Evolutionary conservation across 208 protist genomes (phyloP).

Genomic region (Naegleria lovaniensis): DNA sequence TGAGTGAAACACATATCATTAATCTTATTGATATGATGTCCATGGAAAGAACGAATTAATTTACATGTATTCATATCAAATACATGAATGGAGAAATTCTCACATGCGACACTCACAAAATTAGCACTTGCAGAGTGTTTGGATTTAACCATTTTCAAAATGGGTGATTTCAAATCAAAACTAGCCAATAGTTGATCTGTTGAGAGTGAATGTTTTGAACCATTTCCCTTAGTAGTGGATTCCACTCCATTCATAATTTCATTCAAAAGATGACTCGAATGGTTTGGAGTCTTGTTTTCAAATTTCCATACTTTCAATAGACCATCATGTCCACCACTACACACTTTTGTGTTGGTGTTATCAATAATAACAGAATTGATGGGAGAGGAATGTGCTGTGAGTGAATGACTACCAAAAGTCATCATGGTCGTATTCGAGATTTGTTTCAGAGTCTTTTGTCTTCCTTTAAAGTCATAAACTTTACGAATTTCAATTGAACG

Average conservation of each 20-base stretch:
- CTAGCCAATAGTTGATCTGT: background rate
- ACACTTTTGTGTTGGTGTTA: background rate
- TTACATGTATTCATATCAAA: constrained; percentile 5
- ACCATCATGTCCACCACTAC: background rate
- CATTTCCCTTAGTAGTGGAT: too few species aligned
- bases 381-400: background rate
- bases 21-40: background rate
- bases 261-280: too few species aligned
- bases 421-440: background rate
- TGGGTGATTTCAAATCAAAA: background rate
- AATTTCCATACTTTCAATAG: background rate
- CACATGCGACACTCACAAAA: background rate
- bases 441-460: background rate
- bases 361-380: background rate
- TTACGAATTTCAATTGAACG: background rate
- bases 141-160: constrained; percentile 11
- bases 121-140: background rate
- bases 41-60: background rate
- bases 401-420: background rate
- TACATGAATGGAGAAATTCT: background rate
- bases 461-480: background rate
- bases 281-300: background rate
- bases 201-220: too few species aligned
- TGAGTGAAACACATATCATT: background rate
- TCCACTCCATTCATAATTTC: background rate